phyloP scores from a whole-genome alignment of 768 basidiomycete species.

The Tephrocybe sp. region DNA sequence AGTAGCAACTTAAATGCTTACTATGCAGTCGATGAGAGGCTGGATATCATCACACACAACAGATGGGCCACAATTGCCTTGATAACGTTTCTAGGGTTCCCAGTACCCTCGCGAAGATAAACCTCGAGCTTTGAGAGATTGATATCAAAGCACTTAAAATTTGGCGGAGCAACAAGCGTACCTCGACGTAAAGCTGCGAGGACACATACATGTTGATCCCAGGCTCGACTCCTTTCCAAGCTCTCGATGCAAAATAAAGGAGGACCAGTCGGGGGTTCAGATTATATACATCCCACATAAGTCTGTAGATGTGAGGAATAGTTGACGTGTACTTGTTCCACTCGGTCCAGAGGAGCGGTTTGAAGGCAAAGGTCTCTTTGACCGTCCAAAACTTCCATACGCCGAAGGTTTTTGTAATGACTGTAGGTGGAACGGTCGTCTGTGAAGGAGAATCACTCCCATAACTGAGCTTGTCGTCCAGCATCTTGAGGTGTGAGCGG shows the following conservation, averaged over 20 bases:
- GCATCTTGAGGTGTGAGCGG: background rate
- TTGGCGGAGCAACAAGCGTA: too few relatives aligned
- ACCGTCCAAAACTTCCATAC: slow-evolving; percentile 15
- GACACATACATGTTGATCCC: slow-evolving; percentile 15
- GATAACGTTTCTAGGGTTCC: background rate
- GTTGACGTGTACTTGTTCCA: slow-evolving; percentile 13
- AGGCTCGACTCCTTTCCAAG: slow-evolving; percentile 16
- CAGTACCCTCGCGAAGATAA: slow-evolving; percentile 11
- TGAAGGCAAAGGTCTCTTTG: slow-evolving; percentile 8
- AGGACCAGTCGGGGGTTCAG: slow-evolving; percentile 14
- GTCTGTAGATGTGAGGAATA: slow-evolving; percentile 6
- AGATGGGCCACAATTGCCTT: slow-evolving; percentile 8
- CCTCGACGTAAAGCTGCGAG: slow-evolving; percentile 10
- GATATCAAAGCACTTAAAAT: background rate
- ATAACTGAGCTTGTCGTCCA: background rate
- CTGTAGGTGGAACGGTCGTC: background rate
- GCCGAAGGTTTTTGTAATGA: slow-evolving; percentile 4
- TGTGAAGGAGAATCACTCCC: background rate
- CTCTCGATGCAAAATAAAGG: slow-evolving; percentile 8
- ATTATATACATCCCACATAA: slow-evolving; percentile 11
- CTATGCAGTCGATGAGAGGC: slow-evolving; percentile 7
- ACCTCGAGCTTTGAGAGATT: slow-evolving; percentile 7
- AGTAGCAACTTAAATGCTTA: background rate
- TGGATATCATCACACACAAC: slow-evolving; percentile 7
- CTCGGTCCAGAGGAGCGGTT: slow-evolving; percentile 1